These are phyloP conservation scores for Trifolium dubium DNA, from an alignment of 306 rosid species.

Conservation along the genomic window DNA sequence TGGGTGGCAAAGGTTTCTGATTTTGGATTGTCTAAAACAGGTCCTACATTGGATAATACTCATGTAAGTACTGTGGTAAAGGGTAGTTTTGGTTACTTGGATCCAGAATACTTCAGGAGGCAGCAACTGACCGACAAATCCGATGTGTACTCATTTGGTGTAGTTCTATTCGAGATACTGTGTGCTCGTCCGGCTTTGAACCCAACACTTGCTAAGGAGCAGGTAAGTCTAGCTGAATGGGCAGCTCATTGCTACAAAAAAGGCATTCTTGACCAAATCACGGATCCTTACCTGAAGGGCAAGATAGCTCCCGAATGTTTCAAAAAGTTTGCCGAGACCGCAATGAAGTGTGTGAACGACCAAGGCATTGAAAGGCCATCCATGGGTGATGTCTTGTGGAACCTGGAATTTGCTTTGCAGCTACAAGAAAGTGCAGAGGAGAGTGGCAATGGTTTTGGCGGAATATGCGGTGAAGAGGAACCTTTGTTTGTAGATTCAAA, in stretches of 20 bases:
- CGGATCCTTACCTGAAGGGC: conserved; percentile 87
- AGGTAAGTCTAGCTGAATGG: conserved; percentile 99
- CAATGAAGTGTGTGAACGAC: conserved; percentile 95
- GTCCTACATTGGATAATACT: conserved; percentile 95
- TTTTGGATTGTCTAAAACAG: conserved; percentile 96
- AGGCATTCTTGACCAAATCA: conserved; percentile 83
- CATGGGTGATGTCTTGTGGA: conserved; percentile 99
- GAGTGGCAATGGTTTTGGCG: conserved; percentile 63
- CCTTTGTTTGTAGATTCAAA: conserved; percentile 50
- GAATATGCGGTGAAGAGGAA: conserved; percentile 59
- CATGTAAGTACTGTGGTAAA: conserved; percentile 98
- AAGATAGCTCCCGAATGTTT: conserved; percentile 92
- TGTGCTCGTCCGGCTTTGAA: conserved; percentile 98
- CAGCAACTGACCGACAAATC: conserved; percentile 98
- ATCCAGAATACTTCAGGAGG: conserved; percentile 98
- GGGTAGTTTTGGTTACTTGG: conserved; percentile 98
- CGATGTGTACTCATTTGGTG: conserved; percentile 98
- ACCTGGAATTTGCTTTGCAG: conserved; percentile 98
- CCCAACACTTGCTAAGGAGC: conserved; percentile 91
- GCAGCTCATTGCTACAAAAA: conserved; percentile 93
- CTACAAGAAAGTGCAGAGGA: conserved; percentile 98
- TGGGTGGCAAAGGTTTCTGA: conserved; percentile 99
- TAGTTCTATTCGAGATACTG: conserved; percentile 87
- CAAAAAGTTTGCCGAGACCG: conserved; percentile 93
- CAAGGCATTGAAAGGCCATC: conserved; percentile 98